Conservation (phyloP, 768 basidiomycete species). For the Hypsizygus marmoreus region DNA sequence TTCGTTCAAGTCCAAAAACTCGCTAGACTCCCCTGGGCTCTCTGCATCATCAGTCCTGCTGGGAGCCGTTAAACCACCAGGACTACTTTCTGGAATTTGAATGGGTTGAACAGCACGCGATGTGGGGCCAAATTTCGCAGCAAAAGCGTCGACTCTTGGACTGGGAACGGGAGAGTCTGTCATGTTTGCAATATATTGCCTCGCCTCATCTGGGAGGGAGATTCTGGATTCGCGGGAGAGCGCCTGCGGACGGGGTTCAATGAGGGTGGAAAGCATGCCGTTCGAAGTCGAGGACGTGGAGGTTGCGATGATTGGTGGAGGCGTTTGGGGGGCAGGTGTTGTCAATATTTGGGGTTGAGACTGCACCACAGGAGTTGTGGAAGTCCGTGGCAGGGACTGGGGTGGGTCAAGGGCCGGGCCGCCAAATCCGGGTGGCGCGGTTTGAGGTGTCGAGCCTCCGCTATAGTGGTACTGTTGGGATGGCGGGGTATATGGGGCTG, state of each 20-base stretch:
- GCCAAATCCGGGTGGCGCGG: slow-evolving; percentile 20
- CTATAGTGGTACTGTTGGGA: slow-evolving; percentile 10
- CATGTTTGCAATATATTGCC: slow-evolving; percentile 70
- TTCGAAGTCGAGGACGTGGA: slow-evolving; percentile 20
- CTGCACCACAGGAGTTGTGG: slow-evolving; percentile 7
- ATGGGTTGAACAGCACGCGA: slow-evolving; percentile 8
- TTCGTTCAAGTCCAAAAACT: slow-evolving; percentile 71
- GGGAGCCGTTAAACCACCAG: slow-evolving; percentile 1
- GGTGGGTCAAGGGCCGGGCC: slow-evolving; percentile 13
- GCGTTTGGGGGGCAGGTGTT: slow-evolving; percentile 20
- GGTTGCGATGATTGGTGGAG: slow-evolving; percentile 18
- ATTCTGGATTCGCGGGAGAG: slow-evolving; percentile 67
- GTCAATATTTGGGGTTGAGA: slow-evolving; percentile 19
- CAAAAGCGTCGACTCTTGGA: slow-evolving; percentile 45
- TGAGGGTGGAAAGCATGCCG: slow-evolving; percentile 33
- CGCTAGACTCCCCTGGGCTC: slow-evolving; percentile 30
- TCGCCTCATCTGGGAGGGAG: slow-evolving; percentile 77
- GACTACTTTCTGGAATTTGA: slow-evolving; percentile 3
- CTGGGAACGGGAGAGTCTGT: slow-evolving; percentile 62
- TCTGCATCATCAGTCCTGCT: slow-evolving; percentile 8
- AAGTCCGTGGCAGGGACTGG: slow-evolving; percentile 8
- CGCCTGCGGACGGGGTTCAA: slow-evolving; percentile 34
- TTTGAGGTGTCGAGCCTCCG: slow-evolving; percentile 18
- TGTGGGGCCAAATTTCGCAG: slow-evolving; percentile 20
- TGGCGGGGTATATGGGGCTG: slow-evolving; percentile 10